phyloP scores from a whole-genome alignment of 805 yeast genomes.

The Kazachstania taianensis region DNA sequence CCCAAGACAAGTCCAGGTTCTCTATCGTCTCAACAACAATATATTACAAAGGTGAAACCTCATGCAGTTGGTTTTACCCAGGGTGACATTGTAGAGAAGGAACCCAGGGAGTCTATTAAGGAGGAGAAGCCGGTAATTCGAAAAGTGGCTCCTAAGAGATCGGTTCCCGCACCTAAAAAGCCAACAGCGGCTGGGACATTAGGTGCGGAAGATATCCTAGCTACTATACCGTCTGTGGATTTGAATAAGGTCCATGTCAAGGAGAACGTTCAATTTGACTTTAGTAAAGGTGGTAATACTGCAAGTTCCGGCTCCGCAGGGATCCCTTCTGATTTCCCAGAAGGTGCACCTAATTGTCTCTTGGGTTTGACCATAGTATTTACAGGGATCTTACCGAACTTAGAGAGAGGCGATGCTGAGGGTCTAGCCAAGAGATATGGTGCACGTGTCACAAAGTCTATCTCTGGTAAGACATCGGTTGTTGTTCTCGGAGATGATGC shows the following conservation, averaged over 20 bases:
- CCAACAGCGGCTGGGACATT: too few relatives aligned
- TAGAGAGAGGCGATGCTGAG: conserved; percentile 70
- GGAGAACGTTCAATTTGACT: conserved; percentile 45
- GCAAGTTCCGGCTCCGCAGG: conserved; percentile 16
- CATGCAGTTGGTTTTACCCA: neutral
- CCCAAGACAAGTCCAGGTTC: too few relatives aligned
- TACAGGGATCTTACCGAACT: conserved; percentile 76
- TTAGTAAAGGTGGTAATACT: conserved; percentile 34
- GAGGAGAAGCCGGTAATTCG: neutral
- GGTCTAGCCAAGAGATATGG: conserved; percentile 76
- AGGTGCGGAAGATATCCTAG: conserved; percentile 31
- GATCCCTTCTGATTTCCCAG: conserved; percentile 45
- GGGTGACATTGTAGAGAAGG: too few relatives aligned
- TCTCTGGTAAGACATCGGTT: conserved; percentile 74
- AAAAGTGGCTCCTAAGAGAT: too few relatives aligned
- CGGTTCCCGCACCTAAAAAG: too few relatives aligned
- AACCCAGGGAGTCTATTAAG: neutral
- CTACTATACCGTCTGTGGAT: conserved; percentile 64
- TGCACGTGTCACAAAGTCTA: conserved; percentile 79
- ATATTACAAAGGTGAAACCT: neutral
- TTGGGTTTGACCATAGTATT: conserved; percentile 86
- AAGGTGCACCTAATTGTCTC: conserved; percentile 76
- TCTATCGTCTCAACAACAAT: neutral
- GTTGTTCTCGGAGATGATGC: conserved; percentile 94
- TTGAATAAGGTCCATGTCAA: conserved; percentile 42